Evolutionary conservation across 1,139 yeast genomes (phyloP).

Genomic region (Meyerozyma guilliermondii): DNA sequence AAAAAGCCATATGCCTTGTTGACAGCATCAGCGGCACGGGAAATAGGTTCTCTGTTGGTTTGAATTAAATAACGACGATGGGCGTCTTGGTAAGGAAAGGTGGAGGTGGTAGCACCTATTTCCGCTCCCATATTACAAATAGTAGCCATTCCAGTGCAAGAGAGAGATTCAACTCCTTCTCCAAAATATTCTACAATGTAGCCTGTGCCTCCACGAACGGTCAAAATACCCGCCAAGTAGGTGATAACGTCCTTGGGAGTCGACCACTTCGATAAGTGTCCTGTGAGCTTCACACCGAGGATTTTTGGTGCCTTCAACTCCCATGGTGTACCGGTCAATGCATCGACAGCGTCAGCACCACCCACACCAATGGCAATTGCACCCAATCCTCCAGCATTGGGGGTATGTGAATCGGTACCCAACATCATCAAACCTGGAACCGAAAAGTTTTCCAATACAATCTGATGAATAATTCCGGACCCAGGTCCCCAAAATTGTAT

Average conservation of each 20-base stretch:
- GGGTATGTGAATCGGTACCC: slow-evolving; percentile 97
- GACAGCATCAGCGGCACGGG: slow-evolving; percentile 70
- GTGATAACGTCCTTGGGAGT: slow-evolving; percentile 96
- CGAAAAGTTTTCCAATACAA: slow-evolving; percentile 89
- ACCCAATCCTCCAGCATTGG: slow-evolving; percentile 97
- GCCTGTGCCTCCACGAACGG: slow-evolving; percentile 98
- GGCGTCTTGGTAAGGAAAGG: slow-evolving; percentile 92
- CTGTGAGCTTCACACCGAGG: slow-evolving; percentile 87
- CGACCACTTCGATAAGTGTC: slow-evolving; percentile 83
- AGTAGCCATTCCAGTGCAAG: slow-evolving; percentile 99
- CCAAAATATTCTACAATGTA: slow-evolving; percentile 94
- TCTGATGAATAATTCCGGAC: slow-evolving; percentile 96
- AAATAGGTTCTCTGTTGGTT: slow-evolving; percentile 78
- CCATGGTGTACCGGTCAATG: slow-evolving; percentile 97
- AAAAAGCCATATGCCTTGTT: slow-evolving; percentile 57
- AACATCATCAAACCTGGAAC: slow-evolving; percentile 95
- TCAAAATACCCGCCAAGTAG: slow-evolving; percentile 78
- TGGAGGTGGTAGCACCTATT: slow-evolving; percentile 95
- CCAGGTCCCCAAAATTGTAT: slow-evolving; percentile 99
- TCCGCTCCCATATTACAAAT: slow-evolving; percentile 99
- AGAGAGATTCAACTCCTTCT: slow-evolving; percentile 77
- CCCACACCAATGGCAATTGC: slow-evolving; percentile 98
- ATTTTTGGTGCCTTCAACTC: slow-evolving; percentile 95
- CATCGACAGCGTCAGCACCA: slow-evolving; percentile 99
- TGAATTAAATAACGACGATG: slow-evolving; percentile 76